These are phyloP conservation scores for Pogostemon cablin DNA, from an alignment of 257 asterid species.

Conservation along the genomic window DNA sequence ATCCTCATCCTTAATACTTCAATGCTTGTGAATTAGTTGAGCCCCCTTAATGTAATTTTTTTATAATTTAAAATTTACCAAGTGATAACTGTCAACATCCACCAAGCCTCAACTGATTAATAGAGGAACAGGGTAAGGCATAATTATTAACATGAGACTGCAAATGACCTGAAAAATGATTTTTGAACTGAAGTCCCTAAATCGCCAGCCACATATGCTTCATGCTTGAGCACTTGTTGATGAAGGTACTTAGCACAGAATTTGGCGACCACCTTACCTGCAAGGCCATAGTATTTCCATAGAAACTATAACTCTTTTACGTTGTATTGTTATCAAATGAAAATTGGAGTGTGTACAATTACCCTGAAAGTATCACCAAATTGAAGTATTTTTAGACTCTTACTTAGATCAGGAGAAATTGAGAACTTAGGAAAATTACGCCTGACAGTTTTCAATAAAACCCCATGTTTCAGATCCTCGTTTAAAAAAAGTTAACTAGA, in stretches of 20 bases:
- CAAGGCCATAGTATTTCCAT: slow-evolving; percentile 27
- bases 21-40: slow-evolving; percentile 7
- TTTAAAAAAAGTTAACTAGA: slow-evolving; percentile 10
- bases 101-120: neutral
- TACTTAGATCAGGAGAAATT: neutral
- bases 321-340: slow-evolving; percentile 14
- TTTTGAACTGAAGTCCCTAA: slow-evolving; percentile 80
- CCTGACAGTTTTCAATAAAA: neutral
- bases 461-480: slow-evolving; percentile 20
- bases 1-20: neutral
- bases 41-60: slow-evolving; percentile 5
- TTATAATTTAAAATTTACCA: neutral
- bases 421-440: neutral
- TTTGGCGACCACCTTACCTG: slow-evolving; percentile 98
- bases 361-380: neutral
- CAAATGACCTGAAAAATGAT: slow-evolving; percentile 81
- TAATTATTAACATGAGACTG: slow-evolving; percentile 15
- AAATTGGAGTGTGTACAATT: slow-evolving; percentile 15
- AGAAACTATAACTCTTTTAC: slow-evolving; percentile 26
- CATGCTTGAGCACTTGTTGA: slow-evolving; percentile 91
- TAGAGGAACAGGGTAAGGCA: slow-evolving; percentile 3
- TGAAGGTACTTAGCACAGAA: slow-evolving; percentile 98
- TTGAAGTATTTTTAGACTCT: neutral
- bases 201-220: slow-evolving; percentile 82
- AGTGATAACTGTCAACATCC: neutral